phyloP scores from a whole-genome alignment of 768 basidiomycete species.

The Trametes meyenii region DNA sequence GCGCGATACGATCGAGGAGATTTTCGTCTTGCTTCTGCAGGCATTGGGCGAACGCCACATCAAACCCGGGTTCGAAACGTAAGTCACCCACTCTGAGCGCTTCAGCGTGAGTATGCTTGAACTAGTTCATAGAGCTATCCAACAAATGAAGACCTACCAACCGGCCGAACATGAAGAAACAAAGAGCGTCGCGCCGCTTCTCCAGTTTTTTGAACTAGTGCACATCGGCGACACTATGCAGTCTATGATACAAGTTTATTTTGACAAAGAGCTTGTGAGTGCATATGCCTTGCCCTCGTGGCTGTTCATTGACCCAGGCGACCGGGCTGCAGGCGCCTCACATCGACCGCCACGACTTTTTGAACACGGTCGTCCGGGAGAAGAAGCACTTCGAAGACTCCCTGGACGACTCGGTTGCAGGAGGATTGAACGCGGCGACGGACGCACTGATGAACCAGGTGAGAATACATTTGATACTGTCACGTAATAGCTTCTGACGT shows the following conservation, averaged over 20 bases:
- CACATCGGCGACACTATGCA: slow-evolving; percentile 98
- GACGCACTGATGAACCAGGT: slow-evolving; percentile 96
- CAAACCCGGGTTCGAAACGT: slow-evolving; percentile 67
- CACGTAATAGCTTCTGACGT: not conserved
- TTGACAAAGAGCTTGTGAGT: slow-evolving; percentile 90
- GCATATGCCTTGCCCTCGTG: not conserved
- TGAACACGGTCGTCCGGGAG: slow-evolving; percentile 91
- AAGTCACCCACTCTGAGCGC: not conserved
- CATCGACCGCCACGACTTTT: slow-evolving; percentile 91
- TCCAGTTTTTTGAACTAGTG: slow-evolving; percentile 97
- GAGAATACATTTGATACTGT: slow-evolving; percentile 13
- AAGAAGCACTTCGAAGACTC: slow-evolving; percentile 96
- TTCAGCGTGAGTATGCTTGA: not conserved
- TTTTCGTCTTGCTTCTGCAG: slow-evolving; percentile 84
- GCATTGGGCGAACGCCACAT: slow-evolving; percentile 81
- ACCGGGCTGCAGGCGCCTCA: slow-evolving; percentile 61
- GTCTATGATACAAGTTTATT: slow-evolving; percentile 97
- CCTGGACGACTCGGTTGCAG: slow-evolving; percentile 92
- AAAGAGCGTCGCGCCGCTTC: slow-evolving; percentile 84
- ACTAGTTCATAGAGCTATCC: slow-evolving; percentile 65
- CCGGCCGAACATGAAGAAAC: slow-evolving; percentile 85
- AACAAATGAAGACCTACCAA: slow-evolving; percentile 87
- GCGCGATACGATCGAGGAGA: slow-evolving; percentile 90
- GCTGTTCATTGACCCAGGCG: not conserved
- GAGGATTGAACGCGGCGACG: slow-evolving; percentile 92